Evolutionary conservation across 2,329 filamentous ascomycete genomes (phyloP).

Genomic region (Delphinella strobiligena): DNA sequence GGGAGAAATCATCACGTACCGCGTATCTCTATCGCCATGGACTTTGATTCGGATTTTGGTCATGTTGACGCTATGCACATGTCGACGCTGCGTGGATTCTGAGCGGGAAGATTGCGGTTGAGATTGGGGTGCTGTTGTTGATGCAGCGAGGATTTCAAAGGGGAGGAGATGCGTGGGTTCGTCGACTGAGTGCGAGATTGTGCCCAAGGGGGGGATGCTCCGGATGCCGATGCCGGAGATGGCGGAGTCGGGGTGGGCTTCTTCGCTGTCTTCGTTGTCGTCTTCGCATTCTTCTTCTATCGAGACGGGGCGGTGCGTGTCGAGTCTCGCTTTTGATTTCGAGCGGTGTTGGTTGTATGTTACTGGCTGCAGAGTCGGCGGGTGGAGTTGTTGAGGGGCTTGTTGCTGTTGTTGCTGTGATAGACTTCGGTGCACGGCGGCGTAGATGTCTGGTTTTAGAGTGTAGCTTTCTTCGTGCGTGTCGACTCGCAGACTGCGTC

Average conservation of each 20-base stretch:
- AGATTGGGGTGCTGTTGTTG: slow-evolving; percentile 22
- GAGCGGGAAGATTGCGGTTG: slow-evolving; percentile 7
- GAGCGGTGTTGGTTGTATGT: slow-evolving; percentile 12
- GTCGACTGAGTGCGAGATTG: not conserved
- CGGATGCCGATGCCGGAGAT: not conserved
- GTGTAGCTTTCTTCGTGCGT: not conserved
- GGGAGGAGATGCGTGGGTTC: slow-evolving; percentile 23
- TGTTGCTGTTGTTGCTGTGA: not conserved
- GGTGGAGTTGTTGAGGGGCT: slow-evolving; percentile 17
- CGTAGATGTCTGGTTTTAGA: not conserved
- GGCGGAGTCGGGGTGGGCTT: not conserved
- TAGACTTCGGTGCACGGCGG: not conserved
- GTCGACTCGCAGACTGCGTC: not conserved
- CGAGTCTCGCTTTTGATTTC: slow-evolving; percentile 19
- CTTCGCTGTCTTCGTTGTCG: slow-evolving; percentile 44
- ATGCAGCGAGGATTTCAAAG: slow-evolving; percentile 45
- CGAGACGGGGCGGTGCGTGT: slow-evolving; percentile 43
- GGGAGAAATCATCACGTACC: slow-evolving; percentile 77
- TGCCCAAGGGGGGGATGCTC: not conserved
- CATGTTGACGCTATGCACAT: slow-evolving; percentile 57
- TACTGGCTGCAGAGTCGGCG: slow-evolving; percentile 6
- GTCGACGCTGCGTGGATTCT: slow-evolving; percentile 18
- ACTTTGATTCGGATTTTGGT: slow-evolving; percentile 81
- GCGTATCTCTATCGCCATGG: slow-evolving; percentile 63
- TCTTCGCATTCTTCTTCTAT: slow-evolving; percentile 73